Conservation (phyloP, 306 rosid species). For the Lagenaria siceraria region DNA sequence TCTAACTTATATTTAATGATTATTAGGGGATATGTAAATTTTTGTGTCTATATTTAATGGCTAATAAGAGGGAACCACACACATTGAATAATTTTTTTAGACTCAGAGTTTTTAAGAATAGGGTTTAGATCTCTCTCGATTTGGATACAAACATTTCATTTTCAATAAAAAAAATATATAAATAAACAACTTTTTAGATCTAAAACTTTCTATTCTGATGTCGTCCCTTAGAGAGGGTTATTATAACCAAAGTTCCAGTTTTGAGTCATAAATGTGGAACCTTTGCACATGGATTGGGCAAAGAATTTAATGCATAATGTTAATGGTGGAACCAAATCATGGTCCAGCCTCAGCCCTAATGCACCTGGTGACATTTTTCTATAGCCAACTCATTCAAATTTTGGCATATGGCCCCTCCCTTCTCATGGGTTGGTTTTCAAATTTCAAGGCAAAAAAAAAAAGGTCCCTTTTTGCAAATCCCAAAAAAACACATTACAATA, state of each 20-base stretch:
- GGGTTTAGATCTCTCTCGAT: too few species aligned
- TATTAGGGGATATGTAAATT: too few species aligned
- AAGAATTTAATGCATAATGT: not conserved
- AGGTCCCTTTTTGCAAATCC: not conserved
- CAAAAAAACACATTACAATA: not conserved
- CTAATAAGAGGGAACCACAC: too few species aligned
- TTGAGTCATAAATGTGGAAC: not conserved
- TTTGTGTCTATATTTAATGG: too few species aligned
- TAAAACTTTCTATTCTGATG: not conserved
- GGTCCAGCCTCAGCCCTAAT: not conserved
- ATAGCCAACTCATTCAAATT: not conserved
- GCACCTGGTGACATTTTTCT: not conserved
- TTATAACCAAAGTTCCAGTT: not conserved
- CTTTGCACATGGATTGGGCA: slow-evolving; percentile 1
- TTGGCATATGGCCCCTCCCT: not conserved
- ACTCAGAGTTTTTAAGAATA: too few species aligned
- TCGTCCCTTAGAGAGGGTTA: not conserved
- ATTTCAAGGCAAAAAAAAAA: not conserved
- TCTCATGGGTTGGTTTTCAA: not conserved
- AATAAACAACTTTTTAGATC: not conserved
- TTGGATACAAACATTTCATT: not conserved
- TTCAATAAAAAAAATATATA: not conserved
- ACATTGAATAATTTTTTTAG: too few species aligned
- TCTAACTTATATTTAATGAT: too few species aligned
- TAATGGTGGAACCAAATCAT: not conserved